These are phyloP conservation scores for Aspergillus quadrilineatus DNA, from an alignment of 2,329 filamentous ascomycete species.

Conservation along the genomic window DNA sequence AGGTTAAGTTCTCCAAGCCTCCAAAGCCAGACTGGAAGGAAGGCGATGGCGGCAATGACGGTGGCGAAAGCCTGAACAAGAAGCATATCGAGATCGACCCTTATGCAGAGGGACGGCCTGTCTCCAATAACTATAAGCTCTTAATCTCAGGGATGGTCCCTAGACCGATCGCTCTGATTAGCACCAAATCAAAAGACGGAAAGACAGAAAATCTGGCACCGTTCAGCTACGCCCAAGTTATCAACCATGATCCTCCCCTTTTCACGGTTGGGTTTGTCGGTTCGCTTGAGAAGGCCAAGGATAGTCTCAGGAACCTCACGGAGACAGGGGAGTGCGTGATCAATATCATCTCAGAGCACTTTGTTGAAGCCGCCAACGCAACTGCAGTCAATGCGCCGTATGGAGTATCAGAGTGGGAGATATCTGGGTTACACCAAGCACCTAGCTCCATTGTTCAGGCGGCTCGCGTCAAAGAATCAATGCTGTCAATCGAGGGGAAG, in stretches of 20 bases:
- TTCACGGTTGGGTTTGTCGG: slow-evolving; percentile 67
- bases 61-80: slow-evolving; percentile 51
- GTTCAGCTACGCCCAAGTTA: slow-evolving; percentile 81
- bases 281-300: slow-evolving; percentile 65
- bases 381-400: slow-evolving; percentile 74
- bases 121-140: slow-evolving; percentile 83
- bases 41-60: slow-evolving; percentile 45
- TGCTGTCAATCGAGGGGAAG: slow-evolving; percentile 80
- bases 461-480: slow-evolving; percentile 74
- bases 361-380: slow-evolving; percentile 84
- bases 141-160: slow-evolving; percentile 81
- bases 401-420: slow-evolving; percentile 74
- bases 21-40: slow-evolving; percentile 44
- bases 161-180: slow-evolving; percentile 70
- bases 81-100: slow-evolving; percentile 78
- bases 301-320: slow-evolving; percentile 71
- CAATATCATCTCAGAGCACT: slow-evolving; percentile 84
- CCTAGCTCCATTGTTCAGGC: slow-evolving; percentile 65
- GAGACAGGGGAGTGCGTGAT: slow-evolving; percentile 75
- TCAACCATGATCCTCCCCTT: slow-evolving; percentile 82
- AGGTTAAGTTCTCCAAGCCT: slow-evolving; percentile 42
- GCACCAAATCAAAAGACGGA: slow-evolving; percentile 62
- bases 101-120: slow-evolving; percentile 66
- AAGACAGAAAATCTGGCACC: slow-evolving; percentile 73
- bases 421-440: slow-evolving; percentile 72